These are phyloP conservation scores for Carallia brachiata DNA, from an alignment of 345 rosid genomes.

Conservation along the genomic window DNA sequence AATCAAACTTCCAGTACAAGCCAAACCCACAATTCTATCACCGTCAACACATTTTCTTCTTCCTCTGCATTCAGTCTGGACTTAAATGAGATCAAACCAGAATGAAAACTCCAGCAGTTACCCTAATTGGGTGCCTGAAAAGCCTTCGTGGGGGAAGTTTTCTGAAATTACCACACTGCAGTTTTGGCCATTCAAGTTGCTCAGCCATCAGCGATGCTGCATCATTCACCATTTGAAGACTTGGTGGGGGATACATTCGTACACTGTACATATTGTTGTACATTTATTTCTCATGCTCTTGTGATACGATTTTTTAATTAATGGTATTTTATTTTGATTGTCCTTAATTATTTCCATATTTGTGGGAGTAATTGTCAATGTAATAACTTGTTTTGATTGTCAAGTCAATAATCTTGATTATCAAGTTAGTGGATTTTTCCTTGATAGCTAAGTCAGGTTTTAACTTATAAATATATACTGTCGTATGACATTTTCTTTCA, in stretches of 20 bases:
- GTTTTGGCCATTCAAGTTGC: not conserved
- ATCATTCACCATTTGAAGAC: not conserved
- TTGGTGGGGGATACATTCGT: not conserved
- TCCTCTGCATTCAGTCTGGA: constrained; percentile 22
- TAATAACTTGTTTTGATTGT: too few species aligned
- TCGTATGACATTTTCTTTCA: too few species aligned
- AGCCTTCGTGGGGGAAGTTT: not conserved
- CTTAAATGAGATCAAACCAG: not conserved
- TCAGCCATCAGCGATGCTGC: not conserved
- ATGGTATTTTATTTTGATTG: too few species aligned
- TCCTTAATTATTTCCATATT: too few species aligned
- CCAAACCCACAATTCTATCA: constrained; percentile 35
- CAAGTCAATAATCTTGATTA: too few species aligned
- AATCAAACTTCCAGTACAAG: constrained; percentile 23
- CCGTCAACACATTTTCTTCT: constrained; percentile 21
- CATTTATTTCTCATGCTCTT: not conserved
- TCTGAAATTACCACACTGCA: not conserved
- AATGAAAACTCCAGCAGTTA: not conserved
- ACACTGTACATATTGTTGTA: not conserved
- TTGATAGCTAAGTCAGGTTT: too few species aligned
- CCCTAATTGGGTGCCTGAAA: not conserved
- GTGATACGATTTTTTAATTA: too few species aligned
- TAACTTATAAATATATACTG: too few species aligned
- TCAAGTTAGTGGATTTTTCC: too few species aligned
- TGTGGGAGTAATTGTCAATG: too few species aligned